Conservation (phyloP, 176 grass and related monocot genomes). For the Aegilops speltoides region DNA sequence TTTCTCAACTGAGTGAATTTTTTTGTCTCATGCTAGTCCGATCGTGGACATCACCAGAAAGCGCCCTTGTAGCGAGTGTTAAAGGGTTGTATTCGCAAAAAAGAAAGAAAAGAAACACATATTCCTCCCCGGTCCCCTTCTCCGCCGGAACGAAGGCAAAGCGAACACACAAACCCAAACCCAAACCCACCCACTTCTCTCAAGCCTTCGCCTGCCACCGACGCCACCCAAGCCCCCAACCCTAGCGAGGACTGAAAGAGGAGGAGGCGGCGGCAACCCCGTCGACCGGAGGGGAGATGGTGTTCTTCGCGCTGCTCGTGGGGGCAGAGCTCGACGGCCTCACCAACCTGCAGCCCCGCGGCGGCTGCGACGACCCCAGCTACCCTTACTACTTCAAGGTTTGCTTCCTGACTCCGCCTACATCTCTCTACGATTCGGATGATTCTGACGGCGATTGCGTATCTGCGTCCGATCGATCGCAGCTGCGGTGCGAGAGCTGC, state of each 20-base stretch:
- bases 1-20: too few species aligned
- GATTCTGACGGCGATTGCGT: not conserved
- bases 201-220: constrained; percentile 1
- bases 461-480: constrained; percentile 13
- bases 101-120: not conserved
- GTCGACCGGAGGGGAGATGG: constrained; percentile 44
- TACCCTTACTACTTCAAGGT: constrained; percentile 92
- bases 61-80: too few species aligned
- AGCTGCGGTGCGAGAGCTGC: constrained; percentile 89
- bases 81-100: too few species aligned
- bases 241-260: not conserved
- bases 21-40: too few species aligned
- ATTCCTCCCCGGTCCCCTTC: constrained; percentile 13
- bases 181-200: constrained; percentile 8
- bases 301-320: constrained; percentile 58
- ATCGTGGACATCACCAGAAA: too few species aligned
- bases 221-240: constrained; percentile 14
- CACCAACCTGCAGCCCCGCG: constrained; percentile 62
- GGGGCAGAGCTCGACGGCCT: constrained; percentile 81
- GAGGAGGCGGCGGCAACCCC: not conserved
- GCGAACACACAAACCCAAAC: not conserved
- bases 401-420: not conserved
- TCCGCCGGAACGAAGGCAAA: not conserved
- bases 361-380: constrained; percentile 72
- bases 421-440: not conserved